phyloP scores from a whole-genome alignment of 768 basidiomycete genomes.

The Lactifluus subvellereus region DNA sequence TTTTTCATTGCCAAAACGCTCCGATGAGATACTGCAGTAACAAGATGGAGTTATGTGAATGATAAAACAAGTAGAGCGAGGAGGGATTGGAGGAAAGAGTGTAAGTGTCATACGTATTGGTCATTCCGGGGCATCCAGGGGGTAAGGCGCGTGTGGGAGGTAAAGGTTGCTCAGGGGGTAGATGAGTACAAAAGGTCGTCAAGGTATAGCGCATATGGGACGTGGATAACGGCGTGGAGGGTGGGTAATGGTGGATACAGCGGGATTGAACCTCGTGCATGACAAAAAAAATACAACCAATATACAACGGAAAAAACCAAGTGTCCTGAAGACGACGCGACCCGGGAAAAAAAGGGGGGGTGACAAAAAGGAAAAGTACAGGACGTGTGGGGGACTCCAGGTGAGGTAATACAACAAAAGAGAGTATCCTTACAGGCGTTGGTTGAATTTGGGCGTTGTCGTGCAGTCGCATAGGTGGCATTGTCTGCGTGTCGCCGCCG shows the following conservation, averaged over 20 bases:
- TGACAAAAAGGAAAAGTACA: conserved; percentile 4
- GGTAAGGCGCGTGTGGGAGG: conserved; percentile 5
- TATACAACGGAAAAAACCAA: conserved; percentile 21
- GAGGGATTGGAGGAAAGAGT: conserved; percentile 6
- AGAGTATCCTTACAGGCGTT: conserved; percentile 17
- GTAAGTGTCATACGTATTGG: conserved; percentile 22
- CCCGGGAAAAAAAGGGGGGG: conserved; percentile 11
- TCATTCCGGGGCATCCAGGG: conserved; percentile 24
- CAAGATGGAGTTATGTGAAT: conserved; percentile 14
- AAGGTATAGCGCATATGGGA: conserved; percentile 19
- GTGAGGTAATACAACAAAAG: conserved; percentile 16
- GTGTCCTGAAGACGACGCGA: conserved; percentile 17
- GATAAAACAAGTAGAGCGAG: conserved; percentile 20
- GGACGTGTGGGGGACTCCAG: conserved; percentile 15
- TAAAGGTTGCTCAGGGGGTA: conserved; percentile 11
- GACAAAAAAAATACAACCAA: conserved; percentile 22
- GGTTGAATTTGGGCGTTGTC: background rate
- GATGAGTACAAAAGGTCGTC: conserved; percentile 20
- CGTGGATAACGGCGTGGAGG: conserved; percentile 5
- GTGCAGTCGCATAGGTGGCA: conserved; percentile 6
- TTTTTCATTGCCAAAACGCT: conserved; percentile 14
- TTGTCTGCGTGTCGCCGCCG: conserved; percentile 15
- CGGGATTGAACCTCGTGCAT: conserved; percentile 19
- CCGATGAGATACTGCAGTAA: conserved; percentile 4
- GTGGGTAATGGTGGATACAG: conserved; percentile 19